These are phyloP conservation scores for Blastomyces percursus DNA, from an alignment of 2,329 filamentous ascomycete species.

Conservation along the genomic window DNA sequence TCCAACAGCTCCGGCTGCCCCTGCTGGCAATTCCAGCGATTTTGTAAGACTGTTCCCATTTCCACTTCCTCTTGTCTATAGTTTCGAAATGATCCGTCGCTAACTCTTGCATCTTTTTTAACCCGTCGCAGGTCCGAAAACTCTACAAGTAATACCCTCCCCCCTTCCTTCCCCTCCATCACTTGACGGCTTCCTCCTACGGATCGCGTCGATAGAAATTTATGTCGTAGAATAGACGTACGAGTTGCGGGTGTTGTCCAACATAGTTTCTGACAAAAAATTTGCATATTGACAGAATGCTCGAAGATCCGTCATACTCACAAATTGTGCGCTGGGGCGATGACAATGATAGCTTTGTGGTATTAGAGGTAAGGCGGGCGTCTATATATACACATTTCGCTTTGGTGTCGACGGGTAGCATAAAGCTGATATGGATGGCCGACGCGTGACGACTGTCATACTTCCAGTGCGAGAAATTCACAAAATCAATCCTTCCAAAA, in stretches of 20 bases:
- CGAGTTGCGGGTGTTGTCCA: background rate
- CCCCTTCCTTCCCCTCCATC: background rate
- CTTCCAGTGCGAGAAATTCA: constrained; percentile 91
- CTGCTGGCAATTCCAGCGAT: constrained; percentile 79
- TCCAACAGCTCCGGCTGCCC: constrained; percentile 13
- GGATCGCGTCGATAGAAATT: constrained; percentile 6
- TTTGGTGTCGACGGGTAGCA: background rate
- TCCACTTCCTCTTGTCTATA: background rate
- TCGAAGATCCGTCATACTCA: constrained; percentile 87
- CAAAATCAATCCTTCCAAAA: constrained; percentile 90
- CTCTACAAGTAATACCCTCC: constrained; percentile 68
- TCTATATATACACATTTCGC: background rate
- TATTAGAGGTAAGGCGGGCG: constrained; percentile 62
- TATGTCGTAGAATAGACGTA: constrained; percentile 9
- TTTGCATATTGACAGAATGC: constrained; percentile 54
- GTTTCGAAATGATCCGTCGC: constrained; percentile 7
- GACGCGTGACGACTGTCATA: background rate
- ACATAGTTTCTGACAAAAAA: constrained; percentile 1
- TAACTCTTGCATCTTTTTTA: constrained; percentile 21
- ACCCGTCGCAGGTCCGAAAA: constrained; percentile 67
- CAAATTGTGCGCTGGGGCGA: constrained; percentile 93
- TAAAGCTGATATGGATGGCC: background rate
- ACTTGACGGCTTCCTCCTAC: background rate
- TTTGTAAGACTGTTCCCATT: constrained; percentile 56
- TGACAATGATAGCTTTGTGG: constrained; percentile 89